Percentiles rank a stretch among this genome's conserved stretches.
Conservation (phyloP, 371 early-diverging fungal genomes). For the Rhizopus arrhizus region DNA sequence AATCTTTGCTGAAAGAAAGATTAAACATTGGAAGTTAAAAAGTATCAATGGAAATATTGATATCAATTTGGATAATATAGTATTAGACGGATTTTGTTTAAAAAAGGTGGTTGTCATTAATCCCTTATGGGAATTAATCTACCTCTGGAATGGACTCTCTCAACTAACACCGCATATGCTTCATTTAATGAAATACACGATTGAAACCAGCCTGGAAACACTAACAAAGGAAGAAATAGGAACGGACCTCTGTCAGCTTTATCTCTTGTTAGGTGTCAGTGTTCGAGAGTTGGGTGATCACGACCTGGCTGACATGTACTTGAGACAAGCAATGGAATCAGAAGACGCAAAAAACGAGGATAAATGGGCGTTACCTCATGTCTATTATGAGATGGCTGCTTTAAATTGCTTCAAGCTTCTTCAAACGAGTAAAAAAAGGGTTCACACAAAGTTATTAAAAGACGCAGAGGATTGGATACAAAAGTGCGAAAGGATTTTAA, state of each 20-base stretch:
- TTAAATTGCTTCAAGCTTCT: slow-evolving; percentile 24
- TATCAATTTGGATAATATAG: slow-evolving; percentile 3
- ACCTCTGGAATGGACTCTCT: slow-evolving; percentile 53
- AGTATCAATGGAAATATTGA: slow-evolving; percentile 1
- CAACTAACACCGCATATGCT: slow-evolving; percentile 36
- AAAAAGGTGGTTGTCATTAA: slow-evolving; percentile 39
- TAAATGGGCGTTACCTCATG: slow-evolving; percentile 36
- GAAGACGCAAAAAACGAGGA: slow-evolving; percentile 25
- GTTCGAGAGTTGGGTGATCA: slow-evolving; percentile 41
- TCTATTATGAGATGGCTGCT: slow-evolving; percentile 35
- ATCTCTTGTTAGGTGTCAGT: slow-evolving; percentile 42
- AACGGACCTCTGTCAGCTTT: slow-evolving; percentile 31
- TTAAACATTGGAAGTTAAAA: slow-evolving; percentile 42
- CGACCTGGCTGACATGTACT: slow-evolving; percentile 32
- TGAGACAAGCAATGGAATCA: slow-evolving; percentile 17
- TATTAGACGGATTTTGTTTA: slow-evolving; percentile 33
- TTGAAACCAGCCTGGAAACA: slow-evolving; percentile 16
- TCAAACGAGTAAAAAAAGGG: slow-evolving; percentile 11
- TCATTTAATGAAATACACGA: slow-evolving; percentile 29
- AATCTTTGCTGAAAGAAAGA: slow-evolving; percentile 48
- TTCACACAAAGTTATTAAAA: slow-evolving; percentile 21
- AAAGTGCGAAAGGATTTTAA: slow-evolving; percentile 26
- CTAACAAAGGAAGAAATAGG: slow-evolving; percentile 15
- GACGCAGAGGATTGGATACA: slow-evolving; percentile 31
- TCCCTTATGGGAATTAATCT: slow-evolving; percentile 53